Evolutionary conservation across 129 eudicot species (phyloP).

Genomic region (Helichrysum umbraculigerum): DNA sequence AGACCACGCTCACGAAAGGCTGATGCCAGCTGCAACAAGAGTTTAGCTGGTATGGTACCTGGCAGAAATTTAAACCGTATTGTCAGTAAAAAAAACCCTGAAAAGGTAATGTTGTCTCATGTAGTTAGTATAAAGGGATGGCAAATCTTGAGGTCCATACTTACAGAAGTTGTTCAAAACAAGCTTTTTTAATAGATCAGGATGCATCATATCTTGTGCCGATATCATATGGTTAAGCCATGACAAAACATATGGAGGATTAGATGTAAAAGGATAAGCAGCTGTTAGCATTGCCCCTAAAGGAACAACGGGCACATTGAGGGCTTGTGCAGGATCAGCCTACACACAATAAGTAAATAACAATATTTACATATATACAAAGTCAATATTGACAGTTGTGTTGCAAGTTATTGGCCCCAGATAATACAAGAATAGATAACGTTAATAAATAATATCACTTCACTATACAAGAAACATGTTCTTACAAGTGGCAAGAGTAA

Average conservation of each 20-base stretch:
- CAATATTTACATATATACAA: neutral
- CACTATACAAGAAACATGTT: neutral
- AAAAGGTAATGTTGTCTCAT: neutral
- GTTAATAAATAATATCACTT: neutral
- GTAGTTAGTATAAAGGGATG: neutral
- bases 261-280: slow-evolving; percentile 83
- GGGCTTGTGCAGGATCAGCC: slow-evolving; percentile 95
- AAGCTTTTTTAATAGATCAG: slow-evolving; percentile 76
- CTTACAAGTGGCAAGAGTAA: slow-evolving; percentile 91
- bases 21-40: slow-evolving; percentile 72
- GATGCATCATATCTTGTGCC: slow-evolving; percentile 94
- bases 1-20: slow-evolving; percentile 81
- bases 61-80: slow-evolving; percentile 27
- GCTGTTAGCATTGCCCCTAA: slow-evolving; percentile 82
- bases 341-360: slow-evolving; percentile 27
- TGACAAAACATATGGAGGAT: slow-evolving; percentile 78
- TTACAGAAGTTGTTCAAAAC: slow-evolving; percentile 90
- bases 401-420: neutral
- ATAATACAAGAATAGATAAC: neutral
- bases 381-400: neutral
- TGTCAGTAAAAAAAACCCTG: slow-evolving; percentile 10
- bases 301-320: slow-evolving; percentile 92
- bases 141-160: slow-evolving; percentile 14
- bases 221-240: slow-evolving; percentile 85
- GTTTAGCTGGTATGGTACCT: slow-evolving; percentile 94